Evolutionary conservation across 352 stramenopile genomes (phyloP).

Genomic region (Phytophthora colocasiae): DNA sequence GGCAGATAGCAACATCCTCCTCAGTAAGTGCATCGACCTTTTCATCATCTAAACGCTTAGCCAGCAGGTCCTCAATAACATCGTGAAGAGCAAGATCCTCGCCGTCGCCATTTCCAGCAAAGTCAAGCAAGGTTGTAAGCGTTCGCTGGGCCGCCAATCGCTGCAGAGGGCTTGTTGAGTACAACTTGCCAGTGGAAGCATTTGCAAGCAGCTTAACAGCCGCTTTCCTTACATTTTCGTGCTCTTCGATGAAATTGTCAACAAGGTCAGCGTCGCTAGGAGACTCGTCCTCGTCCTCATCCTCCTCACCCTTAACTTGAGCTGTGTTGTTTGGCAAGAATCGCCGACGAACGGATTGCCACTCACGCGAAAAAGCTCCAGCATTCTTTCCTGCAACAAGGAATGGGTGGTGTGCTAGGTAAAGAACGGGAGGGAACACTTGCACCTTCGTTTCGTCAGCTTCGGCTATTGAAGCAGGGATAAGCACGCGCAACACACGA

Average conservation of each 20-base stretch:
- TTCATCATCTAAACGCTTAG: slow-evolving; percentile 58
- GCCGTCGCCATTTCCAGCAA: slow-evolving; percentile 81
- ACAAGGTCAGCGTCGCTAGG: slow-evolving; percentile 63
- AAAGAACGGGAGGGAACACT: slow-evolving; percentile 60
- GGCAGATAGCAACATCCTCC: slow-evolving; percentile 67
- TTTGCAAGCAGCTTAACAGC: slow-evolving; percentile 60
- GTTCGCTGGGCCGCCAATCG: slow-evolving; percentile 72
- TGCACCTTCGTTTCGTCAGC: slow-evolving; percentile 42
- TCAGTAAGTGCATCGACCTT: slow-evolving; percentile 62
- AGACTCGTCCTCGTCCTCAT: slow-evolving; percentile 59
- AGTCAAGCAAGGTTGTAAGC: slow-evolving; percentile 78
- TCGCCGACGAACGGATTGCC: slow-evolving; percentile 63
- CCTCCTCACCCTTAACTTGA: slow-evolving; percentile 29
- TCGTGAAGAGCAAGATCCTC: slow-evolving; percentile 79
- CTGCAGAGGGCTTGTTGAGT: slow-evolving; percentile 52
- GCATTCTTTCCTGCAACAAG: slow-evolving; percentile 68
- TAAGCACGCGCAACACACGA: slow-evolving; percentile 61
- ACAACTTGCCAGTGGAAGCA: slow-evolving; percentile 55
- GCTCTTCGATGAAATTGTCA: slow-evolving; percentile 81
- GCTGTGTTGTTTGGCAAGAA: slow-evolving; percentile 50
- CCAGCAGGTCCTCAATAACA: slow-evolving; percentile 66
- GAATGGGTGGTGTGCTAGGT: slow-evolving; percentile 79
- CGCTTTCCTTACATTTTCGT: slow-evolving; percentile 66
- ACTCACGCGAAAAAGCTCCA: slow-evolving; percentile 65
- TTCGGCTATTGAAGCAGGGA: slow-evolving; percentile 48